Percentiles rank a stretch among this genome's conserved stretches.
These are phyloP conservation scores for Rhizopogon rudus DNA, from an alignment of 768 basidiomycete genomes.

Conservation along the genomic window DNA sequence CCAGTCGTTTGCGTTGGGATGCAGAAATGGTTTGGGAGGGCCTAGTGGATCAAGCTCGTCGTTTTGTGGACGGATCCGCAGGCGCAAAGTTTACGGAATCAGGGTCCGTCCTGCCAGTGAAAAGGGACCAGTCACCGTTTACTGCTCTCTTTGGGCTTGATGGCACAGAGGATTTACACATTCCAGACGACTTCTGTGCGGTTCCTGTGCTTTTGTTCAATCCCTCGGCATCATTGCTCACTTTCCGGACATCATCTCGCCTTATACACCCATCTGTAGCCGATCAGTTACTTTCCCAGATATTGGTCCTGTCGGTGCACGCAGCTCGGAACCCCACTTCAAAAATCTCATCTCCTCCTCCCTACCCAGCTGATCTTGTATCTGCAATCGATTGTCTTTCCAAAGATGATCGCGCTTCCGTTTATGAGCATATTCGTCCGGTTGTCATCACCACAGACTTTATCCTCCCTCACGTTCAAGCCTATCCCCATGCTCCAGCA, in stretches of 20 bases:
- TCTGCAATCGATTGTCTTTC: slow-evolving; percentile 14
- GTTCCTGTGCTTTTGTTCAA: slow-evolving; percentile 8
- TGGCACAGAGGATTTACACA: background rate
- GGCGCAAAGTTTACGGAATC: background rate
- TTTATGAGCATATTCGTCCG: slow-evolving; percentile 14
- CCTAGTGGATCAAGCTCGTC: slow-evolving; percentile 7
- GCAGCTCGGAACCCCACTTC: slow-evolving; percentile 3
- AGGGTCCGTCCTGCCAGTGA: background rate
- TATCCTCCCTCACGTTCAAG: slow-evolving; percentile 14
- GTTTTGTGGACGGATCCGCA: slow-evolving; percentile 3
- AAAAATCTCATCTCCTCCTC: slow-evolving; percentile 6
- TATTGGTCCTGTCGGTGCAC: slow-evolving; percentile 6
- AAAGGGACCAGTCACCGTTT: slow-evolving; percentile 5
- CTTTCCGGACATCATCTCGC: slow-evolving; percentile 11
- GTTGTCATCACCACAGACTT: slow-evolving; percentile 20
- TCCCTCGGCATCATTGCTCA: slow-evolving; percentile 5
- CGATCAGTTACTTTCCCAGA: slow-evolving; percentile 14
- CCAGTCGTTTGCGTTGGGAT: slow-evolving; percentile 15
- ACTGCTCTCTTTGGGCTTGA: slow-evolving; percentile 13
- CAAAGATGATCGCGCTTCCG: slow-evolving; percentile 1
- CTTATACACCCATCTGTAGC: slow-evolving; percentile 9
- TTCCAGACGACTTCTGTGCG: background rate
- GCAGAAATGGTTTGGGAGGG: slow-evolving; percentile 11
- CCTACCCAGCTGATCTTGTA: slow-evolving; percentile 9
- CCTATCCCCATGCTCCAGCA: slow-evolving; percentile 11